Percentiles rank a stretch among this genome's conserved stretches.
phyloP scores from a whole-genome alignment of 2,329 filamentous ascomycete species.

The Colletotrichum musae region DNA sequence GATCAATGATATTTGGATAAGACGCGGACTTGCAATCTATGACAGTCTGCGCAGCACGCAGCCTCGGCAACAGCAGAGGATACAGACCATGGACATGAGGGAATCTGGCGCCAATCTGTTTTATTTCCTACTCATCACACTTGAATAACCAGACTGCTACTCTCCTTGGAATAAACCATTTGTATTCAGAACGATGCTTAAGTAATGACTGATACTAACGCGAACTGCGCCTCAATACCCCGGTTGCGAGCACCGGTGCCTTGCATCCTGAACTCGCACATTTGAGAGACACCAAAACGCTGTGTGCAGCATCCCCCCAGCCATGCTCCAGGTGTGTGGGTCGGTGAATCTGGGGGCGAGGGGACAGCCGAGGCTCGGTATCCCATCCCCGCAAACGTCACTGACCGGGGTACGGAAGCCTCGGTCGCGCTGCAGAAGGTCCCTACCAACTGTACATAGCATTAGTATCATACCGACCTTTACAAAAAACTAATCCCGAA shows the following conservation, averaged over 20 bases:
- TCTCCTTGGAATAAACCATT: background rate
- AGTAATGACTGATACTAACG: background rate
- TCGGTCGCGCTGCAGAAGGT: background rate
- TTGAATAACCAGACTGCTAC: constrained; percentile 3
- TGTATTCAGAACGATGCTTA: no score
- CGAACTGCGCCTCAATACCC: constrained; percentile 9
- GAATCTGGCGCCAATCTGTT: constrained; percentile 5
- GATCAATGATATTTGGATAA: background rate
- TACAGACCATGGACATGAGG: constrained; percentile 25
- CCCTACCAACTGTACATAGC: no score
- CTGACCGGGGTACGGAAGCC: constrained; percentile 12
- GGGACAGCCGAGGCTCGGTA: constrained; percentile 44
- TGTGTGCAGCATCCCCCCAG: constrained; percentile 24
- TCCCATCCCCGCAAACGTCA: constrained; percentile 44
- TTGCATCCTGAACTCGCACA: constrained; percentile 12
- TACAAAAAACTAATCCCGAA: no score
- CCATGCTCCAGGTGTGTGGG: constrained; percentile 13
- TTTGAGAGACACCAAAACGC: constrained; percentile 15
- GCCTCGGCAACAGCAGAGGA: constrained; percentile 6
- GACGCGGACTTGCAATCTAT: no score
- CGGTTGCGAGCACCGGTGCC: constrained; percentile 11
- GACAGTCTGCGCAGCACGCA: background rate
- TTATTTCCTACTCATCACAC: background rate
- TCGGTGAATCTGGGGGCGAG: constrained; percentile 12
- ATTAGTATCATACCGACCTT: no score